Evolutionary conservation across 1,139 yeast species (phyloP).

Genomic region (Eremothecium gossypii): DNA sequence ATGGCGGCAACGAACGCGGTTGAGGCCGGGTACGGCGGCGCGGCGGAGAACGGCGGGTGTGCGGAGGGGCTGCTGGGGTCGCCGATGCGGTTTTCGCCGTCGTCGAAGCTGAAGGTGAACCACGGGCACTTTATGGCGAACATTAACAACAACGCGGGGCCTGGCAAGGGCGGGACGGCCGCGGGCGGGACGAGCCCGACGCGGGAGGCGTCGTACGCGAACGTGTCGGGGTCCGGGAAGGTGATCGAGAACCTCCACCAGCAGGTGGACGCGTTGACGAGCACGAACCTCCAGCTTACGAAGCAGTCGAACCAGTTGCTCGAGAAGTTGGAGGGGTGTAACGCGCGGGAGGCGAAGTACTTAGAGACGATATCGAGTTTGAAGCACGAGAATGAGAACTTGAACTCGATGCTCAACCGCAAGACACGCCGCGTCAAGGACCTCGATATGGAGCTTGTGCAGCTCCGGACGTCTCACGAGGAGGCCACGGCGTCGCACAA

Average conservation of each 20-base stretch:
- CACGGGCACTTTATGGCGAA: slow-evolving; percentile 20
- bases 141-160: slow-evolving; percentile 5
- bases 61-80: slow-evolving; percentile 2
- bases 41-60: too few relatives aligned
- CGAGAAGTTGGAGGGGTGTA: slow-evolving; percentile 40
- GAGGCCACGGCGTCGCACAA: slow-evolving; percentile 39
- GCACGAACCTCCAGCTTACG: slow-evolving; percentile 41
- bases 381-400: slow-evolving; percentile 63
- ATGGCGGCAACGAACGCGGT: background rate
- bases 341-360: slow-evolving; percentile 47
- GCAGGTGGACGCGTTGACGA: slow-evolving; percentile 47
- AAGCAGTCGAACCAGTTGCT: slow-evolving; percentile 40
- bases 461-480: slow-evolving; percentile 38
- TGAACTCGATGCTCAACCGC: slow-evolving; percentile 51
- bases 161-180: background rate
- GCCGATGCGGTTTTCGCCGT: slow-evolving; percentile 9
- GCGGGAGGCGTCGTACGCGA: background rate
- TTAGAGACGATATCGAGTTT: slow-evolving; percentile 61
- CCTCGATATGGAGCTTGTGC: slow-evolving; percentile 47
- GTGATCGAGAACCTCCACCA: slow-evolving; percentile 52
- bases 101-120: slow-evolving; percentile 21
- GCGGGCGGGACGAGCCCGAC: background rate
- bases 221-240: slow-evolving; percentile 8
- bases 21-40: background rate
- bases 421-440: slow-evolving; percentile 58